Evolutionary conservation across 768 basidiomycete species (phyloP).

Genomic region (Sarcodon sp.): DNA sequence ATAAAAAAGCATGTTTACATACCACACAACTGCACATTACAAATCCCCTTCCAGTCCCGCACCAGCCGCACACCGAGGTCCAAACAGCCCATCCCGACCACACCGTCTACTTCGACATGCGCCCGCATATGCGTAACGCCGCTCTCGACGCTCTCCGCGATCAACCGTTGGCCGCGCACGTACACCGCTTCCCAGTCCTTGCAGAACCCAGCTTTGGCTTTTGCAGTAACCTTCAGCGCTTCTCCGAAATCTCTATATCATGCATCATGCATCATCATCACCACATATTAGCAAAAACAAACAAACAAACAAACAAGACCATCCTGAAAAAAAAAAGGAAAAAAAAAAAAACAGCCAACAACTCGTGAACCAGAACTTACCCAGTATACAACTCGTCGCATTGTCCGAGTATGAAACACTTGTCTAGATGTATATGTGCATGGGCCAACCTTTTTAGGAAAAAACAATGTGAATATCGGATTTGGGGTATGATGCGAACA

Average conservation of each 20-base stretch:
- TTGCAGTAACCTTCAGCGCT: slow-evolving; percentile 37
- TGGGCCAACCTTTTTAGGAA: slow-evolving; percentile 32
- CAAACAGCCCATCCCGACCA: slow-evolving; percentile 41
- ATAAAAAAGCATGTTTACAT: slow-evolving; percentile 4
- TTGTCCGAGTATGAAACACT: slow-evolving; percentile 50
- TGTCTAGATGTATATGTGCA: slow-evolving; percentile 56
- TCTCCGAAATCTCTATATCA: slow-evolving; percentile 46
- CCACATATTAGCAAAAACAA: slow-evolving; percentile 4
- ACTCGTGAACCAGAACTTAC: slow-evolving; percentile 19
- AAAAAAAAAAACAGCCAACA: no score
- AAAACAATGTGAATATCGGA: neutral
- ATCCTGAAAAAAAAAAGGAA: no score
- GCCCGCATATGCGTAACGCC: slow-evolving; percentile 59
- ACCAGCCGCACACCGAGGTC: slow-evolving; percentile 36
- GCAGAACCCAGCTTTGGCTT: slow-evolving; percentile 38
- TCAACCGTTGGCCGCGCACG: slow-evolving; percentile 36
- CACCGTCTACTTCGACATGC: slow-evolving; percentile 52
- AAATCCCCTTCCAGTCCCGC: slow-evolving; percentile 28
- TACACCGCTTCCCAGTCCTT: slow-evolving; percentile 31
- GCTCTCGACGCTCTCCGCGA: slow-evolving; percentile 42
- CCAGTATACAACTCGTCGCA: slow-evolving; percentile 38
- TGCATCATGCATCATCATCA: neutral
- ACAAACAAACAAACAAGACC: neutral
- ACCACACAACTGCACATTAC: slow-evolving; percentile 51
- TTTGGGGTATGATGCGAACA: no score